Base-by-base conservation (phyloP, 345 rosid species). In the Linum usitatissimum region DNA sequence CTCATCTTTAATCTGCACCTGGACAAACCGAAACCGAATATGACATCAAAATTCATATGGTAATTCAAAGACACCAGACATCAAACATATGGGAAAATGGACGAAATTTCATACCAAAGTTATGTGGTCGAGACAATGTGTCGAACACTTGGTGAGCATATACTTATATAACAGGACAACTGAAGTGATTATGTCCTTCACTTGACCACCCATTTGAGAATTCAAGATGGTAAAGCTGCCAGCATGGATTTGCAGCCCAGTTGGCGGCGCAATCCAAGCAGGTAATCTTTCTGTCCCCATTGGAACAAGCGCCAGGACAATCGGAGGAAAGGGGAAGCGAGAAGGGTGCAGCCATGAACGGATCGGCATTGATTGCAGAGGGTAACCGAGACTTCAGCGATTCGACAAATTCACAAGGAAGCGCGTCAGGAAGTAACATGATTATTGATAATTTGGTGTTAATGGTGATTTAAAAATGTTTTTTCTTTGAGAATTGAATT, bases 331-430 rank as follows among this genome's bases (percentile, higher is more conserved):
- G 7, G 28, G 28, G 64, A 60, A 68, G 66, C 81, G 72, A 19
- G 54, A 20, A 68, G 34, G 62, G 57, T 76, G 75, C 71, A 68
- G 74, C 63, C 63, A 62, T 62, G 69, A 30, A 9, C 74, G 81
- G 81, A 74, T 74, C 74, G 53, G 21, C 73, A 70, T 70, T 61
- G 34, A 70, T 55, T 18, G 18, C 59, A 19, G 7, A 18, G 18
- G 64, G 6, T n/a, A 18, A 19, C 1, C 5, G 9, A 23, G 28
- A 21, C 36, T 36, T 14, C 14, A 28, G 6, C 34, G 15, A 9
- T 9, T 30, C 31, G 9, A 18, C 18, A 10, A 45, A 0, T 15
- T 5, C 30, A 6, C 30, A 57, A 65, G 55, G 42, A 57, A 57
- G 42, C 68, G 68, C 55, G 55, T 55, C 18, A 0, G 39, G 38